phyloP scores from a whole-genome alignment of 2,329 filamentous ascomycete genomes.

The Penicillium sp. region DNA sequence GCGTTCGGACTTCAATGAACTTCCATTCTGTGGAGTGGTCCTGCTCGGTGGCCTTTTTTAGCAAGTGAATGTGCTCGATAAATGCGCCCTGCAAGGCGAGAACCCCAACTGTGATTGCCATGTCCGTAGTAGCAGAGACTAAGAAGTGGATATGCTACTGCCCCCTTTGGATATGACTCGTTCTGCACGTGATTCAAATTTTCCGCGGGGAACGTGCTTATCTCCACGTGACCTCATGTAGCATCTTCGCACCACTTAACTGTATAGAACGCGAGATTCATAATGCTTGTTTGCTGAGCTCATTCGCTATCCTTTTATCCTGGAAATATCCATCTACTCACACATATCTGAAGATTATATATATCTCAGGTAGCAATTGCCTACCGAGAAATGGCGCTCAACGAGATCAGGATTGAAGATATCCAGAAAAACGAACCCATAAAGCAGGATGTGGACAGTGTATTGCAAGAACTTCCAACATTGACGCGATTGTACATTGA shows the following conservation, averaged over 20 bases:
- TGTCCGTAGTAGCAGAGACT: constrained; percentile 20
- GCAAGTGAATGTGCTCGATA: constrained; percentile 74
- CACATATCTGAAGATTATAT: neutral
- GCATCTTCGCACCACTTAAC: neutral
- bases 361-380: neutral
- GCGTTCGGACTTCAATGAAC: constrained; percentile 76
- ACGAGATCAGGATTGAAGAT: constrained; percentile 12
- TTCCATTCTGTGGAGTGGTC: constrained; percentile 42
- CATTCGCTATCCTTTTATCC: neutral
- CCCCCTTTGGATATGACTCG: constrained; percentile 18
- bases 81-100: constrained; percentile 88
- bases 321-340: neutral
- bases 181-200: constrained; percentile 12
- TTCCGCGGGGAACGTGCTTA: constrained; percentile 17
- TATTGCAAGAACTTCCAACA: constrained; percentile 9
- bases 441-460: constrained; percentile 2
- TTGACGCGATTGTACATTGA: constrained; percentile 45
- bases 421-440: constrained; percentile 2
- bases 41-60: constrained; percentile 59
- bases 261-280: neutral
- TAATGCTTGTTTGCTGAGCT: neutral
- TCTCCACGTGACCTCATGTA: constrained; percentile 9
- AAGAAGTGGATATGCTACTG: neutral
- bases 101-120: constrained; percentile 53
- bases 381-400: constrained; percentile 10